phyloP scores from a whole-genome alignment of 2,329 filamentous ascomycete genomes.

The Alternaria solani region DNA sequence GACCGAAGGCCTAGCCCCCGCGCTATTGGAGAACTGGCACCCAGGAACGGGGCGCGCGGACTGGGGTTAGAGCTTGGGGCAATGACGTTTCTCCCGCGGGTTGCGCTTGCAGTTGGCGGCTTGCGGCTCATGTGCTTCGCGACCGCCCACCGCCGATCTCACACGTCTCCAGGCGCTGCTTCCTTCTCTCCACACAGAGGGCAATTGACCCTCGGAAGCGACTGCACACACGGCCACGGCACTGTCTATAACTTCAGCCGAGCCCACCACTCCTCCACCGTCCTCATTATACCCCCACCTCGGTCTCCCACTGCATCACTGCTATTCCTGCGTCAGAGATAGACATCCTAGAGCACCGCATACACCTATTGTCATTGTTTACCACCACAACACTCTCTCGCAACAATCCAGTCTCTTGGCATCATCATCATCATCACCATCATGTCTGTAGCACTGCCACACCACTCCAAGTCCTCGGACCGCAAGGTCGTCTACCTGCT shows the following conservation, averaged over 20 bases:
- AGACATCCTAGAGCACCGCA: constrained; percentile 15
- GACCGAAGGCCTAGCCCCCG: constrained; percentile 14
- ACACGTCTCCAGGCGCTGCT: constrained; percentile 27
- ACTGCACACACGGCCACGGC: constrained; percentile 18
- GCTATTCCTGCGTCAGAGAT: constrained; percentile 8
- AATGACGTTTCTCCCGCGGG: constrained; percentile 32
- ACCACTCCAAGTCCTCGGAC: constrained; percentile 20
- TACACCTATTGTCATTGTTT: constrained; percentile 27
- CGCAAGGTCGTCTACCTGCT: constrained; percentile 75
- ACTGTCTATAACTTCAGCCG: constrained; percentile 19
- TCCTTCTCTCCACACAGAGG: constrained; percentile 23
- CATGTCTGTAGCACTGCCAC: constrained; percentile 36
- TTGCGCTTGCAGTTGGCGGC: constrained; percentile 22
- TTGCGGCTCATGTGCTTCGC: constrained; percentile 32
- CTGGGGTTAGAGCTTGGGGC: constrained; percentile 27
- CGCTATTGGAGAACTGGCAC: constrained; percentile 18
- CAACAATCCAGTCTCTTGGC: constrained; percentile 11
- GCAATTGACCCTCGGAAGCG: constrained; percentile 28
- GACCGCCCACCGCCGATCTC: constrained; percentile 34
- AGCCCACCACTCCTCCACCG: constrained; percentile 1
- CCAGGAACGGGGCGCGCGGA: constrained; percentile 17
- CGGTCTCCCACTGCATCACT: constrained; percentile 15
- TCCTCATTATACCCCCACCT: constrained; percentile 13
- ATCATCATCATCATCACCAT: constrained; percentile 11
- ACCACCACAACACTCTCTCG: constrained; percentile 20